Evolutionary conservation across 2,329 filamentous ascomycete species (phyloP), one percentile per base, ranked within the genome.

Genomic region (Colletotrichum lindemuthianum): DNA sequence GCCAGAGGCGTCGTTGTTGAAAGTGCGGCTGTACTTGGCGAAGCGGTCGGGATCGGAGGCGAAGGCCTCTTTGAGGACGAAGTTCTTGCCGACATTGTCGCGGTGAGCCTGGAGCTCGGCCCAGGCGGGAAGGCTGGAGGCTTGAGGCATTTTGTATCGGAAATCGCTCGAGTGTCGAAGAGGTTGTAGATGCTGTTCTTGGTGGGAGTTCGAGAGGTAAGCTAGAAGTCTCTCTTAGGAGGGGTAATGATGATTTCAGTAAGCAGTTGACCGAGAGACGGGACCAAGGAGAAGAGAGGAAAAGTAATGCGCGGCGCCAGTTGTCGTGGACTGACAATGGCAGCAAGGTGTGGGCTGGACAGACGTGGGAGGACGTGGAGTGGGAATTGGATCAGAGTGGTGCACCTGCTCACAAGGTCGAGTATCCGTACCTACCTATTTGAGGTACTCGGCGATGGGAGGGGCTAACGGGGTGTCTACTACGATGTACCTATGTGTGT

Each of bases 1-100:
- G 74, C 86, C 86, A 74, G 96, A 92, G 70, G 91, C 90, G 57
- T 86, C 78, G 79, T 92, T 94, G 36, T 89, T 84, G 80, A 96
- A 93, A 74, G 87, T 92, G 77, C 90, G 92, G 76, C 89, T 92
- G 84, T 97, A 94, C 81, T 96, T 97, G 74, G 90, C 81, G 84
- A 97, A 98, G 68, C 96, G 93, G 76, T 91, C 78, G 53, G 93
- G 89, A 77, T 99, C 94, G 72, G 92, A 89, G 74, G 92, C 86
- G 80, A 98, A 99, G 77, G 92, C 92, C 70, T 97, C 91, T 83
- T 97, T 97, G 70, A 98, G 87, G 69, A 97, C 90, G 76, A 98
- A 96, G 76, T 90, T 89, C 82, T 94, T 94, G 75, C 93, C 94
- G 51, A 96, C 87, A 68, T 85, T 86, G 79, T 92, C 90, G 81